Conservation (phyloP, 1,284 basidiomycete genomes). For the Boletus austroedulis region DNA sequence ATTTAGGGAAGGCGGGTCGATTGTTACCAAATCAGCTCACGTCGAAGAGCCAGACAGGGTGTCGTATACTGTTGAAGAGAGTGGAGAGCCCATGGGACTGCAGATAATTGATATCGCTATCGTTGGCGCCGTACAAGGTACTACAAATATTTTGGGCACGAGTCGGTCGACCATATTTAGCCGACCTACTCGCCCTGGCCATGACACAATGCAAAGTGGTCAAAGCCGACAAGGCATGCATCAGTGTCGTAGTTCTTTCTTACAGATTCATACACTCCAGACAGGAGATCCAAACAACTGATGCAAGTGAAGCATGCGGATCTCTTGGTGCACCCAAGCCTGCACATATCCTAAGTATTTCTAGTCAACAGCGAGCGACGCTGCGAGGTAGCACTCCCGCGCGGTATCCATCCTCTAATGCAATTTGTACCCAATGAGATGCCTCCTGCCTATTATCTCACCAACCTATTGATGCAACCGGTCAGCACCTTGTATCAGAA, state of each 20-base stretch:
- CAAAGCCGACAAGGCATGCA: no score
- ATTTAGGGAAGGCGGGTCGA: neutral
- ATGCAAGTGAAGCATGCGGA: neutral
- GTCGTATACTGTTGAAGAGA: neutral
- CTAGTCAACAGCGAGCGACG: conserved; percentile 16
- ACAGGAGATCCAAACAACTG: neutral
- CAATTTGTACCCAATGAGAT: conserved; percentile 80
- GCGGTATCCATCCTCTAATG: conserved; percentile 44
- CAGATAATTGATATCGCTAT: neutral
- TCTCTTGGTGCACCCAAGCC: conserved; percentile 2
- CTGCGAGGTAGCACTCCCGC: neutral
- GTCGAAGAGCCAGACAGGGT: neutral
- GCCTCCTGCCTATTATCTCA: conserved; percentile 85
- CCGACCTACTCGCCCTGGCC: no score
- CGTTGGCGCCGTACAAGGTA: no score
- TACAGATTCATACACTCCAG: neutral
- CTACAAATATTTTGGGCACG: no score
- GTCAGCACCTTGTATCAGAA: conserved; percentile 21
- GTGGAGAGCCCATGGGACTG: neutral
- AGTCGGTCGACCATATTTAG: no score
- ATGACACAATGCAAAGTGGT: no score
- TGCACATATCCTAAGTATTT: conserved; percentile 8
- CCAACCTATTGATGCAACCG: conserved; percentile 57
- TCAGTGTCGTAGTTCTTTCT: no score
- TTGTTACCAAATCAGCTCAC: neutral